Conservation (phyloP, 257 asterid genomes). For the Cinchona pubescens region DNA sequence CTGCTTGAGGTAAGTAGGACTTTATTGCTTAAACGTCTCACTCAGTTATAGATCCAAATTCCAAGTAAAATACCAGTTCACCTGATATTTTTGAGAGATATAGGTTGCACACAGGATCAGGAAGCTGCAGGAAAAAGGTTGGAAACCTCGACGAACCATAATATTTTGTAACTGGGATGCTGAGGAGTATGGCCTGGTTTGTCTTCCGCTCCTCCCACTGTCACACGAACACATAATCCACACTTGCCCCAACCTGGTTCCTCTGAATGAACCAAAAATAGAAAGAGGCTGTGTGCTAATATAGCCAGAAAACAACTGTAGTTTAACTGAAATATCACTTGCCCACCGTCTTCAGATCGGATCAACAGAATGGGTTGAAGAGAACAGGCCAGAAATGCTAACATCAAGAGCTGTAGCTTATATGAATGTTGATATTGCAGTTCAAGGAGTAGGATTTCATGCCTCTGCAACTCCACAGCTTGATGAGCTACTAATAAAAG, state of each 20-base stretch:
- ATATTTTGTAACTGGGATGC: slow-evolving; percentile 89
- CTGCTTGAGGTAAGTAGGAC: slow-evolving; percentile 61
- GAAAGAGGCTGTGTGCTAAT: not conserved
- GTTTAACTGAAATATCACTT: not conserved
- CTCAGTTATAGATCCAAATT: not conserved
- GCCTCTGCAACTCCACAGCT: slow-evolving; percentile 87
- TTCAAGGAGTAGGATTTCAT: slow-evolving; percentile 55
- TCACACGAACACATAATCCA: not conserved
- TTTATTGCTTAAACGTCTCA: not conserved
- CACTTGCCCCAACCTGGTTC: not conserved
- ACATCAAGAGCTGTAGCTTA: slow-evolving; percentile 66
- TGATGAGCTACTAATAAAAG: slow-evolving; percentile 55
- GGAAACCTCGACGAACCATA: slow-evolving; percentile 79
- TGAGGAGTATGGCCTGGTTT: slow-evolving; percentile 90
- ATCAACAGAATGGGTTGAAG: slow-evolving; percentile 92
- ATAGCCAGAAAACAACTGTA: not conserved
- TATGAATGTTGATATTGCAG: slow-evolving; percentile 79
- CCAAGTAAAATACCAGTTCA: not conserved
- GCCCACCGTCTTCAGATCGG: slow-evolving; percentile 50
- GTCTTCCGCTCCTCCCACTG: slow-evolving; percentile 13
- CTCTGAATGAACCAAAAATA: not conserved
- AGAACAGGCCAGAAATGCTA: slow-evolving; percentile 75
- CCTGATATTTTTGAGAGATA: slow-evolving; percentile 23
- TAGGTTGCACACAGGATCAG: slow-evolving; percentile 64
- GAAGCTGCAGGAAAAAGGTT: slow-evolving; percentile 41